Evolutionary conservation across 2,329 filamentous ascomycete species (phyloP).

Genomic region (Xylariaceae sp.): DNA sequence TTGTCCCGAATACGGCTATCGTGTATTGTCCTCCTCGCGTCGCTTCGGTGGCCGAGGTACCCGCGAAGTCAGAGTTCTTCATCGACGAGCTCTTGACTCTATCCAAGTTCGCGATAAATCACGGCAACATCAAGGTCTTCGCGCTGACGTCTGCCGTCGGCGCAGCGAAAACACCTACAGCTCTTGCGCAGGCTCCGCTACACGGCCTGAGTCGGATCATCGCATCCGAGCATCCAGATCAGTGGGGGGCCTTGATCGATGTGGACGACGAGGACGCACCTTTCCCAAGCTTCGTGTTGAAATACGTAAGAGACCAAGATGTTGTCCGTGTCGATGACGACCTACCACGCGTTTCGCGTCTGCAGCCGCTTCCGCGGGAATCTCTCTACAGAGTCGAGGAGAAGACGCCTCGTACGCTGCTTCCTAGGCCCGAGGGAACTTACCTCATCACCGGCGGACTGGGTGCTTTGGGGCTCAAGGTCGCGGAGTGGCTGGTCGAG

Average conservation of each 20-base stretch:
- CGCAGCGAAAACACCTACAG: constrained; percentile 4
- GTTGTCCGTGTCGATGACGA: constrained; percentile 36
- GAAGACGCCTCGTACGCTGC: constrained; percentile 11
- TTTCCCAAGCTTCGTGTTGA: constrained; percentile 32
- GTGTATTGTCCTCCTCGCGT: constrained; percentile 2
- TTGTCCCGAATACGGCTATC: constrained; percentile 4
- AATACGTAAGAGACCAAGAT: constrained; percentile 33
- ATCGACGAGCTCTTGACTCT: constrained; percentile 9
- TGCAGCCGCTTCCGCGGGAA: constrained; percentile 14
- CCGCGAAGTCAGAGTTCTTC: constrained; percentile 8
- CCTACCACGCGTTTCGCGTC: constrained; percentile 17
- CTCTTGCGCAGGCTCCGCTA: constrained; percentile 31
- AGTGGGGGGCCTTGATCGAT: constrained; percentile 32
- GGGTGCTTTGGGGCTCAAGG: constrained; percentile 35
- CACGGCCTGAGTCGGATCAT: constrained; percentile 34
- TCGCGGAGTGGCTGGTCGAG: constrained; percentile 31
- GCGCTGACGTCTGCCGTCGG: constrained; percentile 11
- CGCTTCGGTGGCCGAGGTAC: constrained; percentile 2
- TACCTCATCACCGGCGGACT: constrained; percentile 38
- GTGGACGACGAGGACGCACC: constrained; percentile 16
- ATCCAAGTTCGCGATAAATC: constrained; percentile 4
- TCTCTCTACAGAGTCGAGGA: constrained; percentile 11
- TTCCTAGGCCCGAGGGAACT: constrained; percentile 31
- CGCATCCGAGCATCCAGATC: constrained; percentile 32
- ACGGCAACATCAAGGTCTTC: constrained; percentile 7